These are phyloP conservation scores for Calonectria pseudoturangicola DNA, from an alignment of 2,329 filamentous ascomycete genomes.

Conservation along the genomic window DNA sequence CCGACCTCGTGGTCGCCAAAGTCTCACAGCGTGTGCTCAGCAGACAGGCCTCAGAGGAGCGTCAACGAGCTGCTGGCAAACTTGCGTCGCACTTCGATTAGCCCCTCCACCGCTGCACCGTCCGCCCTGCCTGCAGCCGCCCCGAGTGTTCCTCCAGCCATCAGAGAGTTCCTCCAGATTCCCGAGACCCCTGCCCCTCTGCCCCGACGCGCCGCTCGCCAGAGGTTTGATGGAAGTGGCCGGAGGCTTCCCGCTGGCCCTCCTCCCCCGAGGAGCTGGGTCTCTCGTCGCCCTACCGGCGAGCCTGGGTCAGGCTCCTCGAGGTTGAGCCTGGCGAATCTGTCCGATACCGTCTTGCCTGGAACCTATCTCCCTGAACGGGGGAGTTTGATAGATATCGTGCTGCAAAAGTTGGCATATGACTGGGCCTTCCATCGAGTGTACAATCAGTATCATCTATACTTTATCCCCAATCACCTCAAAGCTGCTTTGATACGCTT, in stretches of 20 bases:
- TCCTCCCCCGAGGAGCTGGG: conserved; percentile 76
- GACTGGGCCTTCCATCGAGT: conserved; percentile 74
- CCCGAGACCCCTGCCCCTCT: conserved; percentile 73
- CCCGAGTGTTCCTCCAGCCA: conserved; percentile 75
- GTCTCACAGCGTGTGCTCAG: conserved; percentile 54
- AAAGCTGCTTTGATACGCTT: conserved; percentile 72
- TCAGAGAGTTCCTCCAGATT: conserved; percentile 76
- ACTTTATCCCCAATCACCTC: conserved; percentile 71
- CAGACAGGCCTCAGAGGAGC: conserved; percentile 61
- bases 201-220: conserved; percentile 66
- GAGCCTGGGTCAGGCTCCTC: conserved; percentile 44
- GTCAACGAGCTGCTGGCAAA: conserved; percentile 78
- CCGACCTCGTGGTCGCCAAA: conserved; percentile 54
- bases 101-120: conserved; percentile 53
- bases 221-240: conserved; percentile 67
- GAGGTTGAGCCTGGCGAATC: conserved; percentile 45
- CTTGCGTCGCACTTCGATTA: conserved; percentile 68
- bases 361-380: conserved; percentile 65
- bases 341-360: conserved; percentile 62
- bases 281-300: conserved; percentile 52
- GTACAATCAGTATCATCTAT: conserved; percentile 75
- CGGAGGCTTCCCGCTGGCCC: conserved; percentile 75
- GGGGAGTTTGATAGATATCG: conserved; percentile 71
- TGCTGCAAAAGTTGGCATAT: conserved; percentile 69
- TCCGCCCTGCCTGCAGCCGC: conserved; percentile 57